phyloP scores from a whole-genome alignment of 495 filamentous ascomycete genomes.

The Hyaloscypha variabilis region DNA sequence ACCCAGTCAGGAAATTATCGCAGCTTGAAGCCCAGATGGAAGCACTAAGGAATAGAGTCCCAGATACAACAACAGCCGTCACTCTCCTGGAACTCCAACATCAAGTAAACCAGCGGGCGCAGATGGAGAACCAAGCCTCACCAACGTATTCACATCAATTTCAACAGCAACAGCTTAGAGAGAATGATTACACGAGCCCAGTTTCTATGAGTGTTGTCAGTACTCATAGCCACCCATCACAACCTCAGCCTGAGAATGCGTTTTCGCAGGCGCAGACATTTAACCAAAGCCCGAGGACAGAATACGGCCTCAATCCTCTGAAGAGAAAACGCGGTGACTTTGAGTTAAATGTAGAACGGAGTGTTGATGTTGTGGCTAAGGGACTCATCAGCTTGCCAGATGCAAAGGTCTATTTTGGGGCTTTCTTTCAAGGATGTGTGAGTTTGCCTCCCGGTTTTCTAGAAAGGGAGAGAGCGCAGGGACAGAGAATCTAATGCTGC shows the following conservation, averaged over 20 bases:
- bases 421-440: slow-evolving; percentile 48
- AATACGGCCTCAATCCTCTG: not conserved
- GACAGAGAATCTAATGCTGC: too few relatives aligned
- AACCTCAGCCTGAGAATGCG: not conserved
- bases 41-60: slow-evolving; percentile 7
- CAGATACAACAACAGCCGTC: not conserved
- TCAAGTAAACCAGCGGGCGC: not conserved
- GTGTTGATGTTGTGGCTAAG: slow-evolving; percentile 16
- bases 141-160: not conserved
- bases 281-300: not conserved
- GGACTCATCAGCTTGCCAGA: slow-evolving; percentile 23
- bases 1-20: slow-evolving; percentile 5
- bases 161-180: not conserved
- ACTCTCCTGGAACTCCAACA: slow-evolving; percentile 9
- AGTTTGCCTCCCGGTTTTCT: too few relatives aligned
- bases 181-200: not conserved
- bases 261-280: not conserved
- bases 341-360: slow-evolving; percentile 15
- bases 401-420: slow-evolving; percentile 25
- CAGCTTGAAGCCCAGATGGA: slow-evolving; percentile 12
- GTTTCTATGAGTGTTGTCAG: not conserved
- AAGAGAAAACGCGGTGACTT: slow-evolving; percentile 24
- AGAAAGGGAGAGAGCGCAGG: too few relatives aligned
- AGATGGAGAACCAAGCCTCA: not conserved
- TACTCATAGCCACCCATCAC: not conserved